Evolutionary conservation across 2,329 filamentous ascomycete species (phyloP).

Genomic region (Nothomitra cinnamomea): DNA sequence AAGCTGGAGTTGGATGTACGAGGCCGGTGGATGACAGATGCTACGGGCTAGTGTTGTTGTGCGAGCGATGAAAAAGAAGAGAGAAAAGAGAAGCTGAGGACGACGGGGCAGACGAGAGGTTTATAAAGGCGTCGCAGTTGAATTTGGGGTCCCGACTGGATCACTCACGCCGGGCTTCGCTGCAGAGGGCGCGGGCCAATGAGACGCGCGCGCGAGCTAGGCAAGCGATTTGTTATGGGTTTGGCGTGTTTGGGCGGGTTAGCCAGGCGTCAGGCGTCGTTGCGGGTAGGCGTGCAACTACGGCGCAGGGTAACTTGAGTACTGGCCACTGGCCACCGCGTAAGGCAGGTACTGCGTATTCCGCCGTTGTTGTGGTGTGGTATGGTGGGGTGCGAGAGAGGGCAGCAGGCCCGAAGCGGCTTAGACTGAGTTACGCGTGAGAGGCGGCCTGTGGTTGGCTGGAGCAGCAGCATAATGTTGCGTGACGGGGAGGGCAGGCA

Average conservation of each 20-base stretch:
- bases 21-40: slow-evolving; percentile 7
- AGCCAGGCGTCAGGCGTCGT: too few species aligned
- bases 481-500: not conserved
- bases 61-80: slow-evolving; percentile 17
- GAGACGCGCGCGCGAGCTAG: slow-evolving; percentile 10
- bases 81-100: slow-evolving; percentile 15
- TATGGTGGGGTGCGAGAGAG: not conserved
- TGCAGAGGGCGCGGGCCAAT: slow-evolving; percentile 23
- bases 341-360: too few species aligned
- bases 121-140: slow-evolving; percentile 6
- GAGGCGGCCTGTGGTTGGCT: not conserved
- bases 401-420: not conserved
- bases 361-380: not conserved
- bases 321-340: too few species aligned
- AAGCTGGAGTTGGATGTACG: slow-evolving; percentile 7
- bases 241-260: too few species aligned
- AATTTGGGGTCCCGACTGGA: slow-evolving; percentile 2
- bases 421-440: not conserved
- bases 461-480: not conserved
- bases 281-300: too few species aligned
- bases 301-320: too few species aligned
- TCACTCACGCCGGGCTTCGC: not conserved
- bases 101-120: slow-evolving; percentile 39
- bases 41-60: slow-evolving; percentile 13
- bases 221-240: not conserved